Evolutionary conservation across 176 grass and related monocot species (phyloP).

Genomic region (Musa troglodytarum): DNA sequence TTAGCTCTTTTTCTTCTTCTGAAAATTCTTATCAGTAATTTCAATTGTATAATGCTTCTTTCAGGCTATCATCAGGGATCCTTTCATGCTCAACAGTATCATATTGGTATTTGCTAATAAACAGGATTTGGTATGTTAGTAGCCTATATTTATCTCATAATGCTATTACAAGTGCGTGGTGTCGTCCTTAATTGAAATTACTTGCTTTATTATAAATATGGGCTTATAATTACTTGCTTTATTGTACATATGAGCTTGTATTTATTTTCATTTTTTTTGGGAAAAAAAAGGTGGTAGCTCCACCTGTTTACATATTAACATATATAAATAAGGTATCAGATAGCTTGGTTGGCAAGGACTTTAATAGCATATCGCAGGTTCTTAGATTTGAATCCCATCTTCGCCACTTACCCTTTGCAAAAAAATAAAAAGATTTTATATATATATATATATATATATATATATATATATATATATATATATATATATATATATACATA

Average conservation of each 20-base stretch:
- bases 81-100: conserved; percentile 14
- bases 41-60: not conserved
- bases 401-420: too few relatives aligned
- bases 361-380: too few relatives aligned
- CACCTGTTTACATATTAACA: too few relatives aligned
- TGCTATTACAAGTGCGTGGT: not conserved
- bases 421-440: too few relatives aligned
- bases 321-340: too few relatives aligned
- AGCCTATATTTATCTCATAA: not conserved
- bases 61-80: conserved; percentile 12
- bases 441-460: too few relatives aligned
- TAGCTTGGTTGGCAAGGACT: too few relatives aligned
- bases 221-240: not conserved
- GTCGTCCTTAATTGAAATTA: not conserved
- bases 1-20: not conserved
- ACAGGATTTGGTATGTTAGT: conserved; percentile 12
- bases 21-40: not conserved
- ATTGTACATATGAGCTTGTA: too few relatives aligned
- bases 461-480: too few relatives aligned
- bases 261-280: not conserved
- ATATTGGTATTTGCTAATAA: conserved; percentile 21
- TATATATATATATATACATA: too few relatives aligned
- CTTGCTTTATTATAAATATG: not conserved
- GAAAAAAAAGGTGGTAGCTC: not conserved
- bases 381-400: too few relatives aligned